phyloP scores from a whole-genome alignment of 2,329 filamentous ascomycete genomes.

The Neofusicoccum umdonicola region DNA sequence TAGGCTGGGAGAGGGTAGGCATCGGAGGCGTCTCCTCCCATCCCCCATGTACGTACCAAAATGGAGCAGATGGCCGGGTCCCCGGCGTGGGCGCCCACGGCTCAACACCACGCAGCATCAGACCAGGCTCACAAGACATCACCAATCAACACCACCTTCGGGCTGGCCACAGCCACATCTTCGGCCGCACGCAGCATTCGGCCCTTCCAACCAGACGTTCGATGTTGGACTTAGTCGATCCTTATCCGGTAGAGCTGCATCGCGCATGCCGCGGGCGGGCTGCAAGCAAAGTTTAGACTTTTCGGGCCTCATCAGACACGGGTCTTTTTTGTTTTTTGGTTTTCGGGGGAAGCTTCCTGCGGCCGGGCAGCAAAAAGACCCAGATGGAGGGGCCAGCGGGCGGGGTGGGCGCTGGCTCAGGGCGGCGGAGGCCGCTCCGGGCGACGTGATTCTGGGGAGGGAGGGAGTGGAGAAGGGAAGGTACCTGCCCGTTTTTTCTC shows the following conservation, averaged over 20 bases:
- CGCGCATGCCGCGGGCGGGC: not conserved
- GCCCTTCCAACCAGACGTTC: conserved; percentile 15
- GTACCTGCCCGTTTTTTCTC: not conserved
- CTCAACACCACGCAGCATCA: not conserved
- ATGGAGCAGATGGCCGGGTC: not conserved
- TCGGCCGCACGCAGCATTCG: conserved; percentile 12
- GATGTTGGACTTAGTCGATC: conserved; percentile 16
- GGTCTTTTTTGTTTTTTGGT: not conserved
- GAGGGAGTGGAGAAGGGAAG: not conserved
- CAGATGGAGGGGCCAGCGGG: too few species aligned
- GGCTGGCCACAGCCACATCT: not conserved
- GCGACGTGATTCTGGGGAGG: not conserved
- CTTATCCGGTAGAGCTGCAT: conserved; percentile 11
- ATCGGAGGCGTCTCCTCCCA: not conserved
- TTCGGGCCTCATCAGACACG: not conserved
- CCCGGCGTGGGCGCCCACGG: too few species aligned
- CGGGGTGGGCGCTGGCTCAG: too few species aligned
- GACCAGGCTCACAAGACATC: not conserved
- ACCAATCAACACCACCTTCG: not conserved
- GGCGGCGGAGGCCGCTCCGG: not conserved
- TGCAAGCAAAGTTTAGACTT: not conserved
- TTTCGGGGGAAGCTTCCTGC: not conserved
- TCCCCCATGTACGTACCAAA: not conserved
- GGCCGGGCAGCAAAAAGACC: too few species aligned
- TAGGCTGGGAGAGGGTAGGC: not conserved